Evolutionary conservation across 352 stramenopile species (phyloP), one percentile per base, ranked within the genome.

Genomic region (Pythium diclinum): DNA sequence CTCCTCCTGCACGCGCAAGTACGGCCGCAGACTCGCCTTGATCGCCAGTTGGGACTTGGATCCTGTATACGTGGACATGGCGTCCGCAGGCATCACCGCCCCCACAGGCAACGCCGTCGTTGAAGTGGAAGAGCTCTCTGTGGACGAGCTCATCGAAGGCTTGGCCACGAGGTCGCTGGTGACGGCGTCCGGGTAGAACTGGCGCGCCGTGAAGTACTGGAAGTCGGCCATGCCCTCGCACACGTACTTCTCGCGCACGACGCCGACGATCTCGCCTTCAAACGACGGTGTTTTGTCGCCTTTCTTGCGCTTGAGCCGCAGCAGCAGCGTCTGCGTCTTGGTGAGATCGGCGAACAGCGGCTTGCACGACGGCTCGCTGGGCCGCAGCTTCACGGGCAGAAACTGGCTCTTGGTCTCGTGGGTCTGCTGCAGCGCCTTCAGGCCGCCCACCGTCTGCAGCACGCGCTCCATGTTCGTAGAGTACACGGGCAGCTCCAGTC

Each of bases 161-260:
- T 32, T 48, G 17, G 30, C 53, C 11, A 59, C 55, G 30, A 42
- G 42, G 16, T 63, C 55, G 36, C 38, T 61, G 16, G 54, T 38
- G 44, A 38, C 61, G 3, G 53, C 55, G 33, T 73, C 72, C 14
- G 78, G 75, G 51, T 83, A 86, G 63, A 91, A 94, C 21, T 73
- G 68, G 16, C 73, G 59, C 21, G 83, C 72, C 1, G 85, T 90
- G 33, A 94, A 83, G 71, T 89, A 94, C 71, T 94, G 85, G 69
- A 91, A 94, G 66, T 94, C 85, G 30, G 84, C 85, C 83, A 94
- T 91, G 59, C 85, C 85, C 69, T 94, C 82, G 59, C 85, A 92
- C 48, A 92, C 82, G 61, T 91, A 94, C 65, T 92, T 94, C 51
- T 92, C 85, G 7, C 71, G 69, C 33, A 89, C 73, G 48, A 92